Evolutionary conservation across 768 basidiomycete genomes (phyloP), one percentile per base, ranked within the genome.

Genomic region (Calocera viscosa): DNA sequence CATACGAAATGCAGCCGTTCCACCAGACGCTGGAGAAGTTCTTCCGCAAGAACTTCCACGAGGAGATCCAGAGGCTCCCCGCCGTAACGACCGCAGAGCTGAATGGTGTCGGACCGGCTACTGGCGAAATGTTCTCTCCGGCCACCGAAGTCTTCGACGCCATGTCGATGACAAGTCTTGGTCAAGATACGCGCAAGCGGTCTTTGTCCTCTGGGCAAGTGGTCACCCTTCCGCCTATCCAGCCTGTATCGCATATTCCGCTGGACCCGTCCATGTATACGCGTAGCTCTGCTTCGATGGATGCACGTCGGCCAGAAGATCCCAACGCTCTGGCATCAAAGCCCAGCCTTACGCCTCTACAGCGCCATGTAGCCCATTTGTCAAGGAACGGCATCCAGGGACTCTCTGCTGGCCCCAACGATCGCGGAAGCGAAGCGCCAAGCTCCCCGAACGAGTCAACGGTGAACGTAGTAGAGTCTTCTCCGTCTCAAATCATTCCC

Each of bases 1-100:
- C 90, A 0, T 82, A 85, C 14, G 92, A 94, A 74, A 95, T 96
- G 82, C 78, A 88, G n/a, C 83, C 86, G 2, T 97, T 97, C 82
- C 94, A 98, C 73, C 86, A 88, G 68, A 92, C 91, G 0, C 80
- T 98, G 49, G 87, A 90, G 74, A 86, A 83, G 68, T 88, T 93
- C 76, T 93, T 91, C 80, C 83, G 80, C 66, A 90, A 88, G 75
- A 91, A 91, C 72, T 93, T 91, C 77, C 76, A 83, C 2, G 91
- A 92, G 39, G 91, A 93, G 73, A 88, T 93, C 49, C 82, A 83
- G 64, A 84, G 88, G 2, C 78, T 93, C 53, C 82, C 81, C 0
- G 80, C 86, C 5, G 88, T 88, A 49, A 78, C 79, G 32, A 73
- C 77, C 24, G 80, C 84, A 19, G 85, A 86, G 63, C 79, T 40